A percentile compares a stretch with the other conserved stretches of the same genome.
phyloP scores from a whole-genome alignment of 305 asterid genomes.

The Withania somnifera region DNA sequence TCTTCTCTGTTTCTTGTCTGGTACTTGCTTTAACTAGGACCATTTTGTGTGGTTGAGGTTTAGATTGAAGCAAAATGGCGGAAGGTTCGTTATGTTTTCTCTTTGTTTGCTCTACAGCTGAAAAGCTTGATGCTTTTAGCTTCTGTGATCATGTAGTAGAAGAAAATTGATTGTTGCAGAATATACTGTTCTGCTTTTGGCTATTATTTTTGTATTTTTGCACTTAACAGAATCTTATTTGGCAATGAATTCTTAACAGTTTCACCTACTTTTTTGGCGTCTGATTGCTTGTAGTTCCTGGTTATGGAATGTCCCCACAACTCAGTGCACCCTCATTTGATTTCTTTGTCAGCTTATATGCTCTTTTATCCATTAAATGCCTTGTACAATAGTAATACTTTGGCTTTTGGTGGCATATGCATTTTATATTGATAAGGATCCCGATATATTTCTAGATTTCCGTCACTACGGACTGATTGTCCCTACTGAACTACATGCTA shows the following conservation, averaged over 20 bases:
- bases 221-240: neutral
- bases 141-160: neutral
- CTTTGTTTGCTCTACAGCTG: neutral
- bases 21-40: conserved; percentile 50
- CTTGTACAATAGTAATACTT: neutral
- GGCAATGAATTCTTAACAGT: neutral
- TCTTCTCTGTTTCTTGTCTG: conserved; percentile 49
- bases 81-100: neutral
- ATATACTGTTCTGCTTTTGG: conserved; percentile 23
- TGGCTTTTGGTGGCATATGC: neutral
- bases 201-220: neutral
- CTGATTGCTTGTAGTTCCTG: neutral
- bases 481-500: neutral
- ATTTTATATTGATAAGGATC: neutral
- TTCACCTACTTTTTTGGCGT: neutral
- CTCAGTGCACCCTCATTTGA: neutral
- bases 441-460: neutral
- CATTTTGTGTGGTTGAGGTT: conserved; percentile 39
- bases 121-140: neutral
- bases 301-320: neutral
- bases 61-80: neutral
- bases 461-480: neutral
- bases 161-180: conserved; percentile 9
- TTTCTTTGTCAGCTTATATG: neutral
- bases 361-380: neutral